phyloP scores from a whole-genome alignment of 257 asterid species.

The Asclepias syriaca region DNA sequence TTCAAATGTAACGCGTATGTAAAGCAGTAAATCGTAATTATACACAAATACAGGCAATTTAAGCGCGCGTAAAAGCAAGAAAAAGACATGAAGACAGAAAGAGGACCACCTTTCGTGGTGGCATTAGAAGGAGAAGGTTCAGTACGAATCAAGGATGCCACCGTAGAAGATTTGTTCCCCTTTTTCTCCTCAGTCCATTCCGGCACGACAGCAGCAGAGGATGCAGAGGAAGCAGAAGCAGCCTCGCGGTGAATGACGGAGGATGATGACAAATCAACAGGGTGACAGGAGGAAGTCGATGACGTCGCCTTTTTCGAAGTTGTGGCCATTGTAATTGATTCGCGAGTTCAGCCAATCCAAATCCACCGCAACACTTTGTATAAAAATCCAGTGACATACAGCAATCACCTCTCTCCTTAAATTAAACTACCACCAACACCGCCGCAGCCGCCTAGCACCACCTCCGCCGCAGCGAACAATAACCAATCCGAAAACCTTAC shows the following conservation, averaged over 20 bases:
- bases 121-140: constrained; percentile 17
- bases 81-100: not conserved
- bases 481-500: not conserved
- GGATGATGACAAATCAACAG: not conserved
- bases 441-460: not conserved
- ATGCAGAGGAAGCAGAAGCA: constrained; percentile 3
- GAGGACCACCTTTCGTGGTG: constrained; percentile 19
- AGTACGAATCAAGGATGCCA: constrained; percentile 21
- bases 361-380: constrained; percentile 19
- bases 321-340: constrained; percentile 40
- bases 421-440: constrained; percentile 1
- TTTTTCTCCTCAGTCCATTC: constrained; percentile 20
- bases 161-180: constrained; percentile 15
- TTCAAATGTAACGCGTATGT: not conserved
- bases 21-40: not conserved
- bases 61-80: not conserved
- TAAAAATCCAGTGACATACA: constrained; percentile 28
- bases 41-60: not conserved
- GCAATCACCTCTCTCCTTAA: constrained; percentile 20
- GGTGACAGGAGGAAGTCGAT: constrained; percentile 7
- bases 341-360: constrained; percentile 28
- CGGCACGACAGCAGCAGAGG: constrained; percentile 13
- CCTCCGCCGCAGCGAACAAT: not conserved
- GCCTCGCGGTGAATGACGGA: constrained; percentile 19
- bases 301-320: constrained; percentile 32